Evolutionary conservation across 306 rosid genomes (phyloP).

Genomic region (Begonia loranthoides): DNA sequence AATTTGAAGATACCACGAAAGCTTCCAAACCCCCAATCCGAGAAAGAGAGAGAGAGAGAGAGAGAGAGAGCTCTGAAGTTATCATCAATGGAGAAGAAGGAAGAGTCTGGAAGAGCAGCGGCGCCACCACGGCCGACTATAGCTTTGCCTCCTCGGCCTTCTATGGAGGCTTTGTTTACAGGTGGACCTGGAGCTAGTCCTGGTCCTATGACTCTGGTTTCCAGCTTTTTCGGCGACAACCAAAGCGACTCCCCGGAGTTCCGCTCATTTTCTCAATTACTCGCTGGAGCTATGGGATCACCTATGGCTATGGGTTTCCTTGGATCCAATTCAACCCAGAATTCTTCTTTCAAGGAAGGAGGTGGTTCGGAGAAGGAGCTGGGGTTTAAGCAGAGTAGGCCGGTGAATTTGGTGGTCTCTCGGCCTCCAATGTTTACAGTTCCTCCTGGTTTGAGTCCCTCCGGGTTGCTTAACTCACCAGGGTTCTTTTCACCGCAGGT

Average conservation of each 20-base stretch:
- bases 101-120: constrained; percentile 30
- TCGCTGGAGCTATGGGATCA: constrained; percentile 96
- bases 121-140: constrained; percentile 45
- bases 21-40: constrained; percentile 3
- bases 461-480: constrained; percentile 88
- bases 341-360: constrained; percentile 22
- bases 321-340: constrained; percentile 15
- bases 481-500: constrained; percentile 90
- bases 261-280: constrained; percentile 79
- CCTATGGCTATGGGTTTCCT: constrained; percentile 41
- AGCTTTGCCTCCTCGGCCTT: constrained; percentile 76
- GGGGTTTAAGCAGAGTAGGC: constrained; percentile 77
- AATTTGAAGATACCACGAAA: constrained; percentile 29
- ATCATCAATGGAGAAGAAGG: constrained; percentile 38
- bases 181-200: constrained; percentile 65
- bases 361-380: constrained; percentile 23
- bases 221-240: constrained; percentile 58
- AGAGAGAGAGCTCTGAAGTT: background rate
- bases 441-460: constrained; percentile 79
- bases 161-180: constrained; percentile 61
- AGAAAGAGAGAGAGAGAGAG: background rate
- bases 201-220: constrained; percentile 94
- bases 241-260: constrained; percentile 30
- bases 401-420: constrained; percentile 65
- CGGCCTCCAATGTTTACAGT: constrained; percentile 65